phyloP scores from a whole-genome alignment of 768 basidiomycete genomes.

The Lactifluus volemus region DNA sequence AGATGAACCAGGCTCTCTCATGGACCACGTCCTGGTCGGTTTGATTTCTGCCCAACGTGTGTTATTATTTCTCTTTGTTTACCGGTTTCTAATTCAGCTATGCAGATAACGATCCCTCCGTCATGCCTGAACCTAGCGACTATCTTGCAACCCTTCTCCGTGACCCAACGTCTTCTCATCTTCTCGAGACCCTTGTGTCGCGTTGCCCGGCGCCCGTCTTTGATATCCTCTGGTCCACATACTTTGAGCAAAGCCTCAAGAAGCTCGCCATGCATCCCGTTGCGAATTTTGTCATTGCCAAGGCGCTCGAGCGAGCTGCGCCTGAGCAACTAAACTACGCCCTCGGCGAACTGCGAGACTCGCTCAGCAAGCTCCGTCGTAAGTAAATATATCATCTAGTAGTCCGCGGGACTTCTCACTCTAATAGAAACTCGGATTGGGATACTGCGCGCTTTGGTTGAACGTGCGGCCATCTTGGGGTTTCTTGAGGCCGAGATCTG shows the following conservation, averaged over 20 bases:
- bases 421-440: slow-evolving; percentile 66
- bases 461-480: slow-evolving; percentile 40
- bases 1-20: slow-evolving; percentile 56
- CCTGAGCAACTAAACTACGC: slow-evolving; percentile 44
- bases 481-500: slow-evolving; percentile 14
- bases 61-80: slow-evolving; percentile 23
- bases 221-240: slow-evolving; percentile 59
- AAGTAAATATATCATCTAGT: slow-evolving; percentile 27
- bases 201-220: slow-evolving; percentile 57
- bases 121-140: slow-evolving; percentile 49
- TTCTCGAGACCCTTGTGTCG: slow-evolving; percentile 72
- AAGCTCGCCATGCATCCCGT: slow-evolving; percentile 80
- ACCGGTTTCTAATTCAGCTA: neutral
- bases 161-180: slow-evolving; percentile 82
- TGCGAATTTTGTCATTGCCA: slow-evolving; percentile 89
- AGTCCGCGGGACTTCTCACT: neutral
- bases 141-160: slow-evolving; percentile 76
- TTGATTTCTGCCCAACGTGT: slow-evolving; percentile 57
- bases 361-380: slow-evolving; percentile 63
- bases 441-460: slow-evolving; percentile 67
- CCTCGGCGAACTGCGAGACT: slow-evolving; percentile 48
- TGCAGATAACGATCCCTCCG: slow-evolving; percentile 32
- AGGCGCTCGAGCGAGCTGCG: slow-evolving; percentile 58
- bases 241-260: slow-evolving; percentile 66
- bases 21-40: slow-evolving; percentile 75